Evolutionary conservation across 2,329 filamentous ascomycete genomes (phyloP).

Genomic region (Pseudocercospora musae): DNA sequence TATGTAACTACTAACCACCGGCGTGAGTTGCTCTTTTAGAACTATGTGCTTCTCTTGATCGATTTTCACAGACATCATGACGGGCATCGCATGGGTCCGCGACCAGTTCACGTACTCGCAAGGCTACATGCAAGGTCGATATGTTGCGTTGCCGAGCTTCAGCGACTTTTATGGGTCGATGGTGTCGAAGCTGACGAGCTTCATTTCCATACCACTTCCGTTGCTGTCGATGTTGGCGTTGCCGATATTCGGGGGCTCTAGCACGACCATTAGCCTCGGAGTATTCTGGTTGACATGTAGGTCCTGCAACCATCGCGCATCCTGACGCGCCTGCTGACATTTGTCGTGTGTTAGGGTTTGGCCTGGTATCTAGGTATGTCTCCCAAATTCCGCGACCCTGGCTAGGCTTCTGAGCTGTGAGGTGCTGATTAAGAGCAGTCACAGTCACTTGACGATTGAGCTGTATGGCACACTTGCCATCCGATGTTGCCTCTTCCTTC

Average conservation of each 20-base stretch:
- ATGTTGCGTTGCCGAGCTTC: slow-evolving; percentile 25
- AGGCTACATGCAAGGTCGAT: slow-evolving; percentile 34
- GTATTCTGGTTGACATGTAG: slow-evolving; percentile 81
- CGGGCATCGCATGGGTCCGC: slow-evolving; percentile 22
- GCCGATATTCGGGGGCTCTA: slow-evolving; percentile 70
- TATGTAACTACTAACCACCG: no score
- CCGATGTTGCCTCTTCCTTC: slow-evolving; percentile 66
- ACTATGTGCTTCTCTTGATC: background rate
- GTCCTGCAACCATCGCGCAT: background rate
- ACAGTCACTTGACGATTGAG: slow-evolving; percentile 72
- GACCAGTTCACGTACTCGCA: slow-evolving; percentile 27
- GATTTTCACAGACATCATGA: slow-evolving; percentile 6
- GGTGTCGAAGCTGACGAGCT: slow-evolving; percentile 29
- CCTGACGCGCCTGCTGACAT: background rate
- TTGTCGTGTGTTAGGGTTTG: slow-evolving; percentile 53
- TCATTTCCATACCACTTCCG: slow-evolving; percentile 38
- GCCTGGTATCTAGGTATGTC: slow-evolving; percentile 59
- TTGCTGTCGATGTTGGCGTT: slow-evolving; percentile 64
- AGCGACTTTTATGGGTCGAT: slow-evolving; percentile 23
- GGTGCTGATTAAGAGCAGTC: slow-evolving; percentile 44
- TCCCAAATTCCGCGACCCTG: background rate
- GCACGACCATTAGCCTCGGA: slow-evolving; percentile 75
- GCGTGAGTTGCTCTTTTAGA: background rate
- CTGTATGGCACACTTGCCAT: slow-evolving; percentile 66
- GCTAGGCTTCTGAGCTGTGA: background rate